Evolutionary conservation across 441 rosid species (phyloP).

Genomic region (Jatropha podagrica): DNA sequence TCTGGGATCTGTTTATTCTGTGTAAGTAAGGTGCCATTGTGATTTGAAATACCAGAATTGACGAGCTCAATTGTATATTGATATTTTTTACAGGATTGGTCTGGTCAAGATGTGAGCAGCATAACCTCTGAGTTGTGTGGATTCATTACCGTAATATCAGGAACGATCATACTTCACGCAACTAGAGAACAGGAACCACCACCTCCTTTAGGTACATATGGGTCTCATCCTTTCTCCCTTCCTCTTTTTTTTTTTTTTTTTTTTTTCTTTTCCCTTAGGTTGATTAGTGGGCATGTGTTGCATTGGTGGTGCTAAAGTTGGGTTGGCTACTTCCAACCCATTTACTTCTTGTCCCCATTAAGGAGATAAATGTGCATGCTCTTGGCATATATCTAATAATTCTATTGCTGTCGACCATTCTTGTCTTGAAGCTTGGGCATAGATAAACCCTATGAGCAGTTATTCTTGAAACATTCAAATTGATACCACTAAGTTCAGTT

Average conservation of each 20-base stretch:
- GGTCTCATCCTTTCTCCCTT: not conserved
- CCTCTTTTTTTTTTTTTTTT: not conserved
- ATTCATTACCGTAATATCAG: constrained; percentile 55
- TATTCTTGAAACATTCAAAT: not conserved
- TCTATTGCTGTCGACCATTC: not conserved
- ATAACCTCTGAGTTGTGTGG: constrained; percentile 61
- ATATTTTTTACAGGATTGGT: constrained; percentile 44
- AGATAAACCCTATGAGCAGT: not conserved
- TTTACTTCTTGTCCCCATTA: not conserved
- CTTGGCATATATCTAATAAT: not conserved
- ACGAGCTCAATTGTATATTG: not conserved
- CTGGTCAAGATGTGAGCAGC: constrained; percentile 59
- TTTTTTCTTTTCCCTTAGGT: not conserved
- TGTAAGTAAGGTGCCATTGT: not conserved
- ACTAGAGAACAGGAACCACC: constrained; percentile 58
- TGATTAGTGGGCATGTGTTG: not conserved
- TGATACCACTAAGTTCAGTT: not conserved
- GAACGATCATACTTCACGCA: constrained; percentile 50
- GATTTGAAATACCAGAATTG: constrained; percentile 7
- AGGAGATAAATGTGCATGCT: not conserved
- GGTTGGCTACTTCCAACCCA: not conserved
- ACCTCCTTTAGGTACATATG: constrained; percentile 43
- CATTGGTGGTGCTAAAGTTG: not conserved
- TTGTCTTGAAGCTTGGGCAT: not conserved
- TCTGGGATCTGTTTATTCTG: constrained; percentile 16